Evolutionary conservation across 2,329 filamentous ascomycete species (phyloP), one percentile per base, ranked within the genome.

Genomic region (Hymenoscyphus occultus): DNA sequence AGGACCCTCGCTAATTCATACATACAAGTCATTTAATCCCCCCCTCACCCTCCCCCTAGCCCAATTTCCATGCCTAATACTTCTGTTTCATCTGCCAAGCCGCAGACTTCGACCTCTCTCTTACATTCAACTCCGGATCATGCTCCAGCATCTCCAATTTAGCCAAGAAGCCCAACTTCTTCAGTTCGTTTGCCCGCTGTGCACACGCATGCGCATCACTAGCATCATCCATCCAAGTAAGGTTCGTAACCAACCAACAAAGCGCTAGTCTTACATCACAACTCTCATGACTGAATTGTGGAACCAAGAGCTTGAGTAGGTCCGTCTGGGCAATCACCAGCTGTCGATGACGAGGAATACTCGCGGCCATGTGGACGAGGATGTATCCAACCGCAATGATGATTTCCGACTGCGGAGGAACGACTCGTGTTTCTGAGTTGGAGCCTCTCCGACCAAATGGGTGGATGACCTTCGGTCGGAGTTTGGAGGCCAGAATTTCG

Each of bases 321-420:
- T 90, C 85, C 1, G 86, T 89, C 76, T 97, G 93, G 2, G 87
- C 83, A 61, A 96, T 86, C 12, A 96, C 82, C 16, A 92, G 79
- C 73, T 93, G 88, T 63, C 92, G 87, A 77, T 97, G 92, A 39
- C 86, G 84, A 2, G 92, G 87, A 13, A 88, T 82, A 69, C 92
- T 92, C 10, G 93, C 94, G 19, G 93, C 92, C 71, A 98, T 87
- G 78, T 98, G 93, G 14, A 95, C 89, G 59, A 98, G 82, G 64
- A 97, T 88, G 75, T 88, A 95, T 35, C 92, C 86, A 12, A 94
- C 90, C 2, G 91, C 85, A 71, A 86, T 84, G 61, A 97, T 84
- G 67, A 97, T 90, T 76, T 92, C 90, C 31, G 83, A 75, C 68
- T 86, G 84, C 9, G 85, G 83, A 66, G 86, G 81, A 10, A 88